Conservation (phyloP, 2,329 filamentous ascomycete genomes). For the Ophiostoma tasmaniense region DNA sequence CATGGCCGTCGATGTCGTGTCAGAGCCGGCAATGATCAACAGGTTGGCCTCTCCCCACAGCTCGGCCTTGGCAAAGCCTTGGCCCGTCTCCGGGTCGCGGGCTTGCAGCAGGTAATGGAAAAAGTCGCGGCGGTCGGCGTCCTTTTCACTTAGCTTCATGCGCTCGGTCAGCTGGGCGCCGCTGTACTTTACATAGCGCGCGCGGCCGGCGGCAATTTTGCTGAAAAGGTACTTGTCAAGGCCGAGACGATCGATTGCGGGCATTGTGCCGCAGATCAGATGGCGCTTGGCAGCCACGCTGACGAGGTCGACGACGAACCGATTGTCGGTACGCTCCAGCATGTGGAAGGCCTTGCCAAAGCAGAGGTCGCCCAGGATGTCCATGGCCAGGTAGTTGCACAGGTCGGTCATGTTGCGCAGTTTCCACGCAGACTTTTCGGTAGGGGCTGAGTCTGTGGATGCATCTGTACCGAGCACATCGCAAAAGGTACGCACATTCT, state of each 20-base stretch:
- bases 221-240: conserved; percentile 62
- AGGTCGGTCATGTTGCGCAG: conserved; percentile 53
- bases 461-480: conserved; percentile 37
- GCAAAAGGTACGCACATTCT: conserved; percentile 60
- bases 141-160: conserved; percentile 56
- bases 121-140: conserved; percentile 58
- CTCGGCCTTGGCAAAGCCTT: conserved; percentile 56
- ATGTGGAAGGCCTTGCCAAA: conserved; percentile 56
- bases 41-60: conserved; percentile 65
- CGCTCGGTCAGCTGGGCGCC: conserved; percentile 58
- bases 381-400: conserved; percentile 56
- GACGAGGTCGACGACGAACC: conserved; percentile 59
- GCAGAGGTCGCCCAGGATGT: conserved; percentile 52
- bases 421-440: neutral
- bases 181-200: conserved; percentile 63
- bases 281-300: conserved; percentile 60
- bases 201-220: conserved; percentile 56
- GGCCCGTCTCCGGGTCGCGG: conserved; percentile 61
- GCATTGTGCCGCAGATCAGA: conserved; percentile 66
- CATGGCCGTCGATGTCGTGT: conserved; percentile 63
- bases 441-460: neutral
- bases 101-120: conserved; percentile 68
- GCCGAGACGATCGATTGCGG: conserved; percentile 55
- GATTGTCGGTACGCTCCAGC: conserved; percentile 50
- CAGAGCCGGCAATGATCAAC: conserved; percentile 63